A percentile compares a stretch with the other conserved stretches of the same genome.
Conservation (phyloP, 345 rosid genomes). For the Eucalyptus pauciflora region DNA sequence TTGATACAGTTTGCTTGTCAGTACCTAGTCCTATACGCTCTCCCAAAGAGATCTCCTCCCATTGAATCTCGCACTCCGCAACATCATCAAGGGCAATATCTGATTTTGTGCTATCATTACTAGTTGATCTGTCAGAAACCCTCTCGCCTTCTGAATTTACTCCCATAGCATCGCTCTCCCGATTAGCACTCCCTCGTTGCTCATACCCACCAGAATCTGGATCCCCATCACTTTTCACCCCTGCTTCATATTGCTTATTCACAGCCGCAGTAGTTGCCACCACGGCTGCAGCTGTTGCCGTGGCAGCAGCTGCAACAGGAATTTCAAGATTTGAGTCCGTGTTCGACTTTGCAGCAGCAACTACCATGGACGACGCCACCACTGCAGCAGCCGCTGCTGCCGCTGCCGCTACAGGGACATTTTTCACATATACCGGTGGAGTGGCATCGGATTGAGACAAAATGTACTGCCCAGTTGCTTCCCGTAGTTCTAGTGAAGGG, state of each 20-base stretch:
- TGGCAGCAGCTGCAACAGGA: constrained; percentile 92
- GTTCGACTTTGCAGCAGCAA: constrained; percentile 67
- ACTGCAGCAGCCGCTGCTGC: constrained; percentile 92
- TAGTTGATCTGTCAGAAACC: constrained; percentile 46
- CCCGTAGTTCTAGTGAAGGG: constrained; percentile 15
- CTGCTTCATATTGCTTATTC: constrained; percentile 47
- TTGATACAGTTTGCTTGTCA: neutral
- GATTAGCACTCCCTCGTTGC: constrained; percentile 30
- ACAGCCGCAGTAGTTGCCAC: constrained; percentile 84
- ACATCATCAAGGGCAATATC: constrained; percentile 67
- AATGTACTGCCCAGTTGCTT: constrained; percentile 16
- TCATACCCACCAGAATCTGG: constrained; percentile 33
- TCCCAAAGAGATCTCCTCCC: constrained; percentile 87
- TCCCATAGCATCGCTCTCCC: constrained; percentile 11
- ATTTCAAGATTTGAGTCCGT: constrained; percentile 56
- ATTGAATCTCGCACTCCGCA: constrained; percentile 78
- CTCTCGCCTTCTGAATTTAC: constrained; percentile 51
- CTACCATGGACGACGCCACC: constrained; percentile 96
- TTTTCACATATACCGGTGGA: constrained; percentile 31
- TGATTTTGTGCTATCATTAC: constrained; percentile 54
- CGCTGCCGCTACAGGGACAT: constrained; percentile 75
- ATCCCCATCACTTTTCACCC: constrained; percentile 42
- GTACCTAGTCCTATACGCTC: constrained; percentile 97
- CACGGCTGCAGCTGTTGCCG: constrained; percentile 90
- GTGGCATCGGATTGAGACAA: constrained; percentile 34